phyloP scores from a whole-genome alignment of 352 stramenopile genomes.

The Phytophthora ohioensis region DNA sequence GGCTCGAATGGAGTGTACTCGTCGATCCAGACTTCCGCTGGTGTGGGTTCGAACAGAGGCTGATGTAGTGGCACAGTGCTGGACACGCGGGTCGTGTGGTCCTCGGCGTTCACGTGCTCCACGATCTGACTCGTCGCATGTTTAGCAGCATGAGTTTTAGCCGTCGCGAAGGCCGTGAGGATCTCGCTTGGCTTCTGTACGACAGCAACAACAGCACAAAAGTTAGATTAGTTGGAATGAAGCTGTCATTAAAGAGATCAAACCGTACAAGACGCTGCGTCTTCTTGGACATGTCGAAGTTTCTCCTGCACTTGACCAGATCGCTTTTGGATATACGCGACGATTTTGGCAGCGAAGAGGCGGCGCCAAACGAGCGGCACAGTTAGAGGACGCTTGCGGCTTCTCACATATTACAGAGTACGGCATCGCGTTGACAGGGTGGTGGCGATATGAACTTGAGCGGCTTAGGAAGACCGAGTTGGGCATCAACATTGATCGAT shows the following conservation, averaged over 20 bases:
- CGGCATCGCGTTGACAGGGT: too few species aligned
- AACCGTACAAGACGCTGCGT: conserved; percentile 32
- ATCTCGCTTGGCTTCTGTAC: conserved; percentile 76
- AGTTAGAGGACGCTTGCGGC: too few species aligned
- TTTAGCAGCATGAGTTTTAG: conserved; percentile 58
- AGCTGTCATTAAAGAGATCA: not conserved
- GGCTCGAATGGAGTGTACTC: conserved; percentile 93
- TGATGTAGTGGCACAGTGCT: conserved; percentile 84
- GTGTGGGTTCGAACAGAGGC: conserved; percentile 89
- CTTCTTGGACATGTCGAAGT: conserved; percentile 32
- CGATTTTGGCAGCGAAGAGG: conserved; percentile 10
- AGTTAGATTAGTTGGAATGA: not conserved
- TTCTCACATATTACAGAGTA: too few species aligned
- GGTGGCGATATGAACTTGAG: too few species aligned
- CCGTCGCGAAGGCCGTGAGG: conserved; percentile 61
- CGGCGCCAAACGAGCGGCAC: conserved; percentile 6
- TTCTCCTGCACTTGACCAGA: not conserved
- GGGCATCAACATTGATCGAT: too few species aligned
- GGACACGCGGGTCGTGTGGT: conserved; percentile 71
- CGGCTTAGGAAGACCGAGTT: too few species aligned
- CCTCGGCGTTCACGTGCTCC: conserved; percentile 74
- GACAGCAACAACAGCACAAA: conserved; percentile 1
- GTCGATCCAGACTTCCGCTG: conserved; percentile 90
- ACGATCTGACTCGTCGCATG: conserved; percentile 54
- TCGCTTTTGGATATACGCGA: conserved; percentile 5